Evolutionary conservation across 805 yeast species (phyloP).

Genomic region (Saccharomycopsis javanensis): DNA sequence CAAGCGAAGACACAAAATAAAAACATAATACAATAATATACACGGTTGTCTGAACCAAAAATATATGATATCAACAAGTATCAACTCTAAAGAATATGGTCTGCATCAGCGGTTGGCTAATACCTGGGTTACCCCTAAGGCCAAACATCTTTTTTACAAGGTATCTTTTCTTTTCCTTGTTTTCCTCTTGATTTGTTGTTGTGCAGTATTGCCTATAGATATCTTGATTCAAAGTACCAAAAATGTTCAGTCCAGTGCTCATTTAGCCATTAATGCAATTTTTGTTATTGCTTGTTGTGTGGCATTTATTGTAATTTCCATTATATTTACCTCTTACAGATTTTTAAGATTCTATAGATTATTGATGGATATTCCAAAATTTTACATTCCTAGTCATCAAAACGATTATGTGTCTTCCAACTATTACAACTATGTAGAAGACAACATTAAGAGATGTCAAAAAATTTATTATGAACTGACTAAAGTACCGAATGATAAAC

Average conservation of each 20-base stretch:
- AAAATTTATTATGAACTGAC: conserved; percentile 11
- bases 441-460: conserved; percentile 14
- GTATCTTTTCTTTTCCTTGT: conserved; percentile 11
- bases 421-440: conserved; percentile 7
- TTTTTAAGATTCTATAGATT: conserved; percentile 11
- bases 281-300: conserved; percentile 17
- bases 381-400: conserved; percentile 14
- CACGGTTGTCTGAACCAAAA: not conserved
- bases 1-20: too few species aligned
- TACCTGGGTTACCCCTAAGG: not conserved
- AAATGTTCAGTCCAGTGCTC: conserved; percentile 8
- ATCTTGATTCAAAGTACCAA: conserved; percentile 18
- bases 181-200: conserved; percentile 8
- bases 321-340: conserved; percentile 9
- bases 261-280: conserved; percentile 15
- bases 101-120: not conserved
- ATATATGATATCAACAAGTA: not conserved
- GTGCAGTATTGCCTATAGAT: conserved; percentile 17
- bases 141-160: not conserved
- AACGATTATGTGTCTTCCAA: conserved; percentile 8
- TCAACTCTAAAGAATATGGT: not conserved
- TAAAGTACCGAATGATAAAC: not conserved
- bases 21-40: too few species aligned
- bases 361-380: conserved; percentile 16
- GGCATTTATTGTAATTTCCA: conserved; percentile 7